Conservation (phyloP, 2,329 filamentous ascomycete genomes). For the Beauveria australis region DNA sequence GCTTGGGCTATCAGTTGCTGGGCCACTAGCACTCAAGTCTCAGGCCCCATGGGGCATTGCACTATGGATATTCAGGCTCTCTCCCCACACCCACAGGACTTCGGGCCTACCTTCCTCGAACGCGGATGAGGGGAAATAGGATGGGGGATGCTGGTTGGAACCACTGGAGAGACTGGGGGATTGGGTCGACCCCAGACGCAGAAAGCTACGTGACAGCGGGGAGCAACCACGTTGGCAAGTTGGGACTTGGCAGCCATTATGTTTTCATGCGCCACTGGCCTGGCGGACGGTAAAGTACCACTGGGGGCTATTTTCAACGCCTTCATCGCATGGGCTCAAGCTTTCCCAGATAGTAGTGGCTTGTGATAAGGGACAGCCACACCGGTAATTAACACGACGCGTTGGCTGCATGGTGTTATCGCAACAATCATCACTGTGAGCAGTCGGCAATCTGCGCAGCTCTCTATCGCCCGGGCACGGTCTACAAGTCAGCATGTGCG, state of each 20-base stretch:
- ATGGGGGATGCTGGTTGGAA: neutral
- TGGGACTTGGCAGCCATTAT: neutral
- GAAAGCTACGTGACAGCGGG: conserved; percentile 12
- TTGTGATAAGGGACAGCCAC: conserved; percentile 4
- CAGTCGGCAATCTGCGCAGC: neutral
- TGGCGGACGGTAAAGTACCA: neutral
- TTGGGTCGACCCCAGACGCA: neutral
- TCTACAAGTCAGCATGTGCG: neutral
- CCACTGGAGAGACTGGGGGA: conserved; percentile 7
- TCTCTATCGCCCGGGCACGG: neutral
- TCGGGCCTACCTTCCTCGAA: neutral
- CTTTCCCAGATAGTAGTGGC: neutral
- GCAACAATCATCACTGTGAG: neutral
- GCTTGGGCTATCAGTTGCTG: neutral
- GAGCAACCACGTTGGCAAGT: conserved; percentile 1
- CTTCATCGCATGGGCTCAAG: neutral
- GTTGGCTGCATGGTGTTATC: neutral
- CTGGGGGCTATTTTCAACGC: neutral
- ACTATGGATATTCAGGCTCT: neutral
- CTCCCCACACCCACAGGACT: conserved; percentile 1
- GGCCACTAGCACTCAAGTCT: neutral
- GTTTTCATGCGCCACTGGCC: neutral
- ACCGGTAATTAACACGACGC: neutral
- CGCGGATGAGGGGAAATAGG: neutral
- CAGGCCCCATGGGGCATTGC: neutral